Percentiles rank a stretch among this genome's conserved stretches.
Conservation (phyloP, 164 flowering plant genomes). For the grape (Vitis vinifera) region DNA sequence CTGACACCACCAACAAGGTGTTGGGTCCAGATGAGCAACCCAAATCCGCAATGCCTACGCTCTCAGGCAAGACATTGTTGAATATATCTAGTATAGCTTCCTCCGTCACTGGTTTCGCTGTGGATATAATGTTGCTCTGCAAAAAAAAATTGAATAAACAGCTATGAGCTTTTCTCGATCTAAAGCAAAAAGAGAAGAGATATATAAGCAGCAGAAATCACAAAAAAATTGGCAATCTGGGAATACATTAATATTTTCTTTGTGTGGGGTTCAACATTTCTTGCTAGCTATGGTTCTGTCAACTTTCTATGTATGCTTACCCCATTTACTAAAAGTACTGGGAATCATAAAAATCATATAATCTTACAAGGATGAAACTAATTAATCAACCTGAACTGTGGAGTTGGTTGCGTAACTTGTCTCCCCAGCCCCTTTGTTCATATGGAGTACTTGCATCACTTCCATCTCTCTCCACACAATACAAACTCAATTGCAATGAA, state of each 20-base stretch:
- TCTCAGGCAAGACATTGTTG: conserved; percentile 9
- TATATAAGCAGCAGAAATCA: too few species aligned
- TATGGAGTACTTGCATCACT: conserved; percentile 30
- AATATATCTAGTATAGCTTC: conserved; percentile 21
- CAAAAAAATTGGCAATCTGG: too few species aligned
- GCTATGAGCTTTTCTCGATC: too few species aligned
- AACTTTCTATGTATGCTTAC: too few species aligned
- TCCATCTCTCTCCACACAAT: conserved; percentile 18
- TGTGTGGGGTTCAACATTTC: too few species aligned
- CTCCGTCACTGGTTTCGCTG: conserved; percentile 17
- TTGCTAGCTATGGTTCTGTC: too few species aligned
- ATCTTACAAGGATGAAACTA: too few species aligned
- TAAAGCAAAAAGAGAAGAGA: too few species aligned
- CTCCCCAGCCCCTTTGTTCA: conserved; percentile 50
- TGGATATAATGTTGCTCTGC: conserved; percentile 39
- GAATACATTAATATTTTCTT: too few species aligned
- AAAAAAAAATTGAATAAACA: background rate
- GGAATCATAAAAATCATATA: background rate
- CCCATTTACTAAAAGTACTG: background rate
- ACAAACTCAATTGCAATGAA: too few species aligned
- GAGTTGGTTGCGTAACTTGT: conserved; percentile 45
- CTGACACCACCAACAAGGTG: conserved; percentile 20
- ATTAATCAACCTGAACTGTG: conserved; percentile 26
- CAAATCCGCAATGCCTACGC: conserved; percentile 50
- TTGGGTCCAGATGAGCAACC: conserved; percentile 68